Base-by-base conservation (phyloP, 306 rosid species). In the Mucuna pruriens region DNA sequence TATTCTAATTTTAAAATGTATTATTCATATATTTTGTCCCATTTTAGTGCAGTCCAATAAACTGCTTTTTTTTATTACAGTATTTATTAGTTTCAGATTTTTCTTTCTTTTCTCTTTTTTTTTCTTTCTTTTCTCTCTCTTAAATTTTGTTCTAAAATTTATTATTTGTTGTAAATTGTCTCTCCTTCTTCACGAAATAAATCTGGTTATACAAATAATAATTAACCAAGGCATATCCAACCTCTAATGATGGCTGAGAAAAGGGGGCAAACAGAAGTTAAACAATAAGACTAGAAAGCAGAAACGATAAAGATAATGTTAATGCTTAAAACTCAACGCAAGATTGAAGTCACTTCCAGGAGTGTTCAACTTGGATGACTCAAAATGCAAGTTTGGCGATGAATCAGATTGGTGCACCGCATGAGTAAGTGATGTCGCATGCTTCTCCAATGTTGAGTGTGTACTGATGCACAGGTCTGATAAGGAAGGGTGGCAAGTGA, bases 401-500 rank as follows among this genome's bases (percentile, higher is more conserved):
- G 33, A 16, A 19, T 80, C 81, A 86, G 0, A 80, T 57, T 9
- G 87, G 82, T 0, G 61, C 45, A 66, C 90, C 84, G 17, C 90
- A 86, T 0, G 79, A 71, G 87, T 83, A 86, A 23, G 68, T 76
- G 65, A 86, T 16, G 1, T 38, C 10, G 3, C 90, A 86, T 0
- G 34, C 20, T 0, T 48, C 83, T 48, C 90, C 90, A 61, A 83
- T 5, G 34, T 2, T 23, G 16, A 86, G 76, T 1, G 79, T 11
- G 76, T 86, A 84, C 6, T n/a, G 44, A 77, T 86, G 90, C 45
- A 16, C 0, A 33, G 87, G 85, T 40, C 51, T 76, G 17, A 49
- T 31, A 13, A 84, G 90, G 74, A 84, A 80, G 0, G 85, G 81
- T 4, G 98, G 95, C 90, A 94, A 77, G 38, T 58, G 92, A 55